These are phyloP conservation scores for Solanum paucissectum DNA, from an alignment of 257 asterid genomes.

Conservation along the genomic window DNA sequence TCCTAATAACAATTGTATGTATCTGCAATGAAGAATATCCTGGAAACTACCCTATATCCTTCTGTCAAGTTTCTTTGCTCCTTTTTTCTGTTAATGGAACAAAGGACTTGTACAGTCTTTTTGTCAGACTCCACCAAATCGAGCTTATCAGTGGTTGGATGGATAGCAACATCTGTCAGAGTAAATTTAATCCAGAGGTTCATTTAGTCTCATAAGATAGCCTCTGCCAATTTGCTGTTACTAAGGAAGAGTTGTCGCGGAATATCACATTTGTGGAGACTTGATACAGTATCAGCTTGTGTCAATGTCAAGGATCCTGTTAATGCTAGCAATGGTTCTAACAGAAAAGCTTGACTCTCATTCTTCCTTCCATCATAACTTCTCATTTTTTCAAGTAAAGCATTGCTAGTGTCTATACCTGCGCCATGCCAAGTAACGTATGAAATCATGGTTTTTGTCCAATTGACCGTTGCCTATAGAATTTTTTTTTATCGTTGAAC, in stretches of 20 bases:
- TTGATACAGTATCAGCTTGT: slow-evolving; percentile 49
- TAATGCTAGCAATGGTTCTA: slow-evolving; percentile 50
- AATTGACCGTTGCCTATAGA: background rate
- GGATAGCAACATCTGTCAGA: slow-evolving; percentile 3
- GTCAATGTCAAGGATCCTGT: slow-evolving; percentile 40
- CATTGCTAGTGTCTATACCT: slow-evolving; percentile 70
- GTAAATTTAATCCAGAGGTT: slow-evolving; percentile 4
- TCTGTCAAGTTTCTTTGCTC: background rate
- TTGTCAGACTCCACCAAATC: background rate
- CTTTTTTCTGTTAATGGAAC: background rate
- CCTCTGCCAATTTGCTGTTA: slow-evolving; percentile 35
- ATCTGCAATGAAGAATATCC: background rate
- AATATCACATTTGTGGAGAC: slow-evolving; percentile 47
- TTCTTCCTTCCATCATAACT: slow-evolving; percentile 31
- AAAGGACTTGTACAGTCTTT: background rate
- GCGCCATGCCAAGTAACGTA: background rate
- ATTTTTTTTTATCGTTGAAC: background rate
- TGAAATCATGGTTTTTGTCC: background rate
- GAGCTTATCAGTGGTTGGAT: slow-evolving; percentile 6
- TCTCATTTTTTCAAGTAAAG: slow-evolving; percentile 57
- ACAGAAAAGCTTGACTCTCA: slow-evolving; percentile 41
- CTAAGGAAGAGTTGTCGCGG: slow-evolving; percentile 43
- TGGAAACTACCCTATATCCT: background rate
- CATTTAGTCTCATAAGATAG: slow-evolving; percentile 37
- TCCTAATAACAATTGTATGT: background rate